A percentile compares a stretch with the other conserved stretches of the same genome.
These are phyloP conservation scores for Eutypa lata DNA, from an alignment of 2,329 filamentous ascomycete genomes.

Conservation along the genomic window DNA sequence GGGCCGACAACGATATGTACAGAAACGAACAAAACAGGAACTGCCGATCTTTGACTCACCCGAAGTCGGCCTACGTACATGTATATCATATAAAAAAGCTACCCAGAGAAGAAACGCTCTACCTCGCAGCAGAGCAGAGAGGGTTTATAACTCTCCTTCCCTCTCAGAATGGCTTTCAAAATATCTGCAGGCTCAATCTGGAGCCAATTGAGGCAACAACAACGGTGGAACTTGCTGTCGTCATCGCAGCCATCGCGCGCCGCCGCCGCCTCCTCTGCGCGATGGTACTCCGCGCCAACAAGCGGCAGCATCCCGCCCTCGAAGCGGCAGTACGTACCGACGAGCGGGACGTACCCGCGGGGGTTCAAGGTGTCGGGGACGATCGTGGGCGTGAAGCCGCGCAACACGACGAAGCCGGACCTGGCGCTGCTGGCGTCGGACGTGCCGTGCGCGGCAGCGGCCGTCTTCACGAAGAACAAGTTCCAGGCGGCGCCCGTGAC, in stretches of 20 bases:
- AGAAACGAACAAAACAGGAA: too few relatives aligned
- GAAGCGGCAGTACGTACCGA: conserved; percentile 89
- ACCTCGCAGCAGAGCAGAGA: not conserved
- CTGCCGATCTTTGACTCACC: conserved; percentile 1
- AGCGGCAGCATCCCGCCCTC: conserved; percentile 64
- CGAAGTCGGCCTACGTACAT: not conserved
- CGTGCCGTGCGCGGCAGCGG: conserved; percentile 78
- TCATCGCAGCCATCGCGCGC: conserved; percentile 1
- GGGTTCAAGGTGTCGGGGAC: conserved; percentile 86
- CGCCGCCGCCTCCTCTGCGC: conserved; percentile 7
- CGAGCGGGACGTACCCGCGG: conserved; percentile 79
- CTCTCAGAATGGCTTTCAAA: not conserved
- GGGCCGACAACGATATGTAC: too few relatives aligned
- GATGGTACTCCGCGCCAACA: conserved; percentile 56
- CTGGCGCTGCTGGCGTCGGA: conserved; percentile 87
- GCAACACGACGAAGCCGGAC: conserved; percentile 88
- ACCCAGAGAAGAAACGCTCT: not conserved
- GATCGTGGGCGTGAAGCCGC: conserved; percentile 89
- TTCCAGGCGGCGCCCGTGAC: conserved; percentile 96
- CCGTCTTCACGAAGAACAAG: conserved; percentile 96
- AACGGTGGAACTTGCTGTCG: not conserved
- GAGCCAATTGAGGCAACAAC: conserved; percentile 1
- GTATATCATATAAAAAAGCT: not conserved
- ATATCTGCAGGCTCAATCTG: not conserved
- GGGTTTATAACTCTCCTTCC: too few relatives aligned